Conservation (phyloP, 169 alveolate species). For the Toxoplasma gondii region DNA sequence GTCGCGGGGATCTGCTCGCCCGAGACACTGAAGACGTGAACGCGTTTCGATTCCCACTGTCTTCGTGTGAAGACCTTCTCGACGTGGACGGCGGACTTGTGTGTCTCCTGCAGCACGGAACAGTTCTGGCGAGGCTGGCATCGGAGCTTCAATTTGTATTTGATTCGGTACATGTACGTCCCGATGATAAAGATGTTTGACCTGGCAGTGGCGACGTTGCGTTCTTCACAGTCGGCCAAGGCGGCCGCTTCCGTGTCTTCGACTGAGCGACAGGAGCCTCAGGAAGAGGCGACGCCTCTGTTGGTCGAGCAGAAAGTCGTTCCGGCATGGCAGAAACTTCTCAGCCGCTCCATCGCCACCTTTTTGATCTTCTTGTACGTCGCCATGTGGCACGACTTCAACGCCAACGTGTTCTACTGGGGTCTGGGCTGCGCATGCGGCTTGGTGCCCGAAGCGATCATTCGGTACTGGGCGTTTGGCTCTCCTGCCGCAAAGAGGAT, state of each 20-base stretch:
- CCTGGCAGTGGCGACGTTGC: constrained; percentile 18
- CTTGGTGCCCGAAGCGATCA: background rate
- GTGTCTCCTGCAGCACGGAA: constrained; percentile 21
- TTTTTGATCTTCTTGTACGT: constrained; percentile 78
- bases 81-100: background rate
- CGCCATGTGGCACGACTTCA: constrained; percentile 85
- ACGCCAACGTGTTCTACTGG: constrained; percentile 78
- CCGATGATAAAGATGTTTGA: constrained; percentile 79
- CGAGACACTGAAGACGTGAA: too few relatives aligned
- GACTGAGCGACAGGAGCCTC: too few relatives aligned
- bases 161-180: constrained; percentile 79
- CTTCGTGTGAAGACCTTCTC: background rate
- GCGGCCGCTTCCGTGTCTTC: too few relatives aligned
- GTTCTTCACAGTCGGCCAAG: constrained; percentile 30
- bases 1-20: too few relatives aligned
- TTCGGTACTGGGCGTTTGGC: constrained; percentile 19
- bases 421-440: constrained; percentile 50
- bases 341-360: background rate
- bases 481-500: constrained; percentile 78
- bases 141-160: constrained; percentile 82
- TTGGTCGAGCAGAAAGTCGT: background rate
- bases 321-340: constrained; percentile 64
- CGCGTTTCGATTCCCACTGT: background rate
- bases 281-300: too few relatives aligned
- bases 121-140: constrained; percentile 88